A percentile compares a stretch with the other conserved stretches of the same genome.
phyloP scores from a whole-genome alignment of 306 rosid species.

The Lathyrus sativus region DNA sequence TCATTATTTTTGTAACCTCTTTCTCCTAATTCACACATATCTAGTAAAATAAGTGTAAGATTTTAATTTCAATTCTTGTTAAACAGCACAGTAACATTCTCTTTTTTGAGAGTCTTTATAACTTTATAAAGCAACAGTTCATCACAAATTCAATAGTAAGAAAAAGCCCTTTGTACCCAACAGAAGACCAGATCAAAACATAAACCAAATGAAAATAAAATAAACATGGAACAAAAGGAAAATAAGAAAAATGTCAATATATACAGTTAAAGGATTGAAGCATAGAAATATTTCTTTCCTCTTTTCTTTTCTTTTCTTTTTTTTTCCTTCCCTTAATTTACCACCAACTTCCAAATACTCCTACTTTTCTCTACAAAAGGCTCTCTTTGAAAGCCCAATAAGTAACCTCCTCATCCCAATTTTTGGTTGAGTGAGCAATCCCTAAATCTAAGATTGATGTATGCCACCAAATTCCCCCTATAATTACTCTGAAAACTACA shows the following conservation, averaged over 20 bases:
- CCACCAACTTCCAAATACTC: conserved; percentile 40
- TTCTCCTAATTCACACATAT: background rate
- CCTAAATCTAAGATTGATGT: conserved; percentile 58
- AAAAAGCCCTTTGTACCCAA: background rate
- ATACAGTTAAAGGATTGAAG: conserved; percentile 25
- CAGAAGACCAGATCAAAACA: background rate
- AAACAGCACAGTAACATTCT: background rate
- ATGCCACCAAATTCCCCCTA: conserved; percentile 48
- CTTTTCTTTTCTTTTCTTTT: background rate
- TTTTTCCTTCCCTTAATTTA: background rate
- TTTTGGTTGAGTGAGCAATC: conserved; percentile 55
- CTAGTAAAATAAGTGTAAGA: background rate
- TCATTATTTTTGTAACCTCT: background rate
- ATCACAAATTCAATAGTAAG: background rate
- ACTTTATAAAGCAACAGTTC: background rate
- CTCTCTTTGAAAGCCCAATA: conserved; percentile 75
- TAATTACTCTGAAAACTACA: conserved; percentile 56
- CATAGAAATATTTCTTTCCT: conserved; percentile 30
- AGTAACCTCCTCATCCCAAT: conserved; percentile 53
- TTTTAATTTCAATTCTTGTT: background rate
- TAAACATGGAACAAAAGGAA: background rate
- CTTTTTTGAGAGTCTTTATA: background rate
- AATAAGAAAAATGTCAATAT: conserved; percentile 6
- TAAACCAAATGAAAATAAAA: background rate
- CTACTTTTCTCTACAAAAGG: conserved; percentile 65